Conservation (phyloP, 768 basidiomycete genomes). For the Macrolepiota dolichaula region DNA sequence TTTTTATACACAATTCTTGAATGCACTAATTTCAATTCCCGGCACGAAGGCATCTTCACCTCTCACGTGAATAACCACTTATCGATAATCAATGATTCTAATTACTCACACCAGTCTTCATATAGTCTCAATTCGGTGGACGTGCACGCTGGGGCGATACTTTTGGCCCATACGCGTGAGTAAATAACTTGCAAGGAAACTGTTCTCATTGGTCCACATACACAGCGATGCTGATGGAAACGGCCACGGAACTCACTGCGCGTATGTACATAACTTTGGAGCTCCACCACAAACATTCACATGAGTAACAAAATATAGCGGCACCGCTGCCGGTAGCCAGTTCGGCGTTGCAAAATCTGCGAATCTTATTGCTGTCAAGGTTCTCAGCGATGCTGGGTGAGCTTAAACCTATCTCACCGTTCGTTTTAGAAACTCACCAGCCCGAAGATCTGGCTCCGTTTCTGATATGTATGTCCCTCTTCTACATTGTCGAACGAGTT, state of each 20-base stretch:
- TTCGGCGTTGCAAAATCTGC: conserved; percentile 27
- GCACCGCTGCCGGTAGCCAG: conserved; percentile 22
- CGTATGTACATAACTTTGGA: conserved; percentile 13
- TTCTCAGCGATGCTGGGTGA: conserved; percentile 29
- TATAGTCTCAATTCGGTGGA: conserved; percentile 29
- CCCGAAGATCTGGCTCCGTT: conserved; percentile 5
- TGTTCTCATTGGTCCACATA: background rate
- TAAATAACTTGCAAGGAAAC: background rate
- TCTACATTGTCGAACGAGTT: no score
- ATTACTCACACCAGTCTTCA: background rate
- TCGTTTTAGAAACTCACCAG: background rate
- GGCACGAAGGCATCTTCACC: conserved; percentile 18
- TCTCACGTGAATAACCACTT: conserved; percentile 12
- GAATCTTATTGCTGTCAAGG: conserved; percentile 37
- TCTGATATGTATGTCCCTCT: conserved; percentile 4
- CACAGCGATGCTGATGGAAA: conserved; percentile 26
- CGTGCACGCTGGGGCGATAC: conserved; percentile 36
- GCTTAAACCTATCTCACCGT: background rate
- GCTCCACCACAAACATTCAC: background rate
- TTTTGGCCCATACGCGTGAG: conserved; percentile 24
- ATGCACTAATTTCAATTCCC: background rate
- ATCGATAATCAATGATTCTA: background rate
- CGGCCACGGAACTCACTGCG: conserved; percentile 37
- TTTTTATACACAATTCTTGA: background rate
- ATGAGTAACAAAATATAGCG: conserved; percentile 9